Base-by-base conservation (phyloP, 2,329 filamentous ascomycete species). In the Fusarium ramigenum region DNA sequence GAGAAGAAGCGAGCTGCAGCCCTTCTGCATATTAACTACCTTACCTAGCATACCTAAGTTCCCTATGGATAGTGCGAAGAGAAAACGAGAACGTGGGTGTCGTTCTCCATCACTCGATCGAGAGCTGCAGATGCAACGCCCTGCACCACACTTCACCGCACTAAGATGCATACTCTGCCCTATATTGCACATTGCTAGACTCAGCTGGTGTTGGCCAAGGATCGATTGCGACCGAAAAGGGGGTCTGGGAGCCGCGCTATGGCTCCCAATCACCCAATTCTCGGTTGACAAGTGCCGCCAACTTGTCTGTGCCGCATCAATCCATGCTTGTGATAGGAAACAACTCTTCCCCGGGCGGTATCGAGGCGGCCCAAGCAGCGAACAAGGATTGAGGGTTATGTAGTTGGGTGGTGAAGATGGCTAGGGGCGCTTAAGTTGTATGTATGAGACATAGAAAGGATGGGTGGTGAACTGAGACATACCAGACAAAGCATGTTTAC, bases 391-490 rank as follows among this genome's bases (percentile, higher is more conserved):
- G 28, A 52, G 21, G 18, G 34, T 42, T 32, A 15, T 12, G 47
- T 32, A 46, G 52, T 28, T 42, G 44, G 37, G 19, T 34, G 47
- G 66, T 60, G 60, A 49, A 34, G 57, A 49, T 53, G 54, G 49
- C 19, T 36, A 65, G 57, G 63, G 72, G 72, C 72, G 72, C 72
- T 74, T 74, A 74, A 40, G 32, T 59, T 52, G 34, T 18, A 54
- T 36, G 43, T 50, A 64, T 44, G 25, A 53, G 46, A 47, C 39
- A 46, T n/a, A 39, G 69, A 63, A 34, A 34, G 43, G 49, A 46
- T 73, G 43, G 49, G 50, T 73, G 52, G 42, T 69, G 57, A 52
- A 43, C 53, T 42, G 49, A 69, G 44, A 54, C 21, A 28, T 21
- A 21, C 23, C 25, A 52, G 39, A 28, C 23, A 18, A 14, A 60